Conservation (phyloP, 192 early-diverging fungal genomes). For the Coemansia sp. region DNA sequence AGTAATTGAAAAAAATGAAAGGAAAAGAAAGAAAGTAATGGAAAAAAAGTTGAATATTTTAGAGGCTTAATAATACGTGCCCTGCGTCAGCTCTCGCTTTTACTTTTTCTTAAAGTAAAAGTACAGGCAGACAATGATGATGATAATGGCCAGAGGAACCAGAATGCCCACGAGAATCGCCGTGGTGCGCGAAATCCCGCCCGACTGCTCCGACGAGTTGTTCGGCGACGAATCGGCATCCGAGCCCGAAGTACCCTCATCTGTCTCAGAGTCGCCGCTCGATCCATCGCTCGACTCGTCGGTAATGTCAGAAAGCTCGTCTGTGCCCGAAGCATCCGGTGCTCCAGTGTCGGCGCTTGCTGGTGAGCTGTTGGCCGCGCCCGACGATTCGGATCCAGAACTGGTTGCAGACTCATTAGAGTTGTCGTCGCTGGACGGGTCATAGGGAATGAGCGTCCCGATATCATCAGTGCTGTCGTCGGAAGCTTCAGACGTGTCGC, state of each 20-base stretch:
- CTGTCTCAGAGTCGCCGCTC: not conserved
- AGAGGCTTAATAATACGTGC: no score
- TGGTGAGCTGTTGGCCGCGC: no score
- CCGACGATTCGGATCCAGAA: no score
- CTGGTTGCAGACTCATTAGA: not conserved
- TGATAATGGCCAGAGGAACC: conserved; percentile 19
- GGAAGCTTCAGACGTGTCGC: not conserved
- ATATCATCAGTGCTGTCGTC: not conserved
- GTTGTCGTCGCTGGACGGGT: not conserved
- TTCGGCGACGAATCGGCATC: conserved; percentile 5
- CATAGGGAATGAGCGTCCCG: not conserved
- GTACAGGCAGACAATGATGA: conserved; percentile 21
- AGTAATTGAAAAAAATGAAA: not conserved
- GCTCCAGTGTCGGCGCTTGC: no score
- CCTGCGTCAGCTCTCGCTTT: not conserved
- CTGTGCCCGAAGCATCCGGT: not conserved
- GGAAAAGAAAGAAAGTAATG: not conserved
- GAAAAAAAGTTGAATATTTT: not conserved
- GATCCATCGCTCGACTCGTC: not conserved
- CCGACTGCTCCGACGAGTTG: conserved; percentile 1
- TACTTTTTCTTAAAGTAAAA: conserved; percentile 27
- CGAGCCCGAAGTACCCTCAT: not conserved
- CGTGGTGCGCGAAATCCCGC: conserved; percentile 27
- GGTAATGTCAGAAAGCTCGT: not conserved
- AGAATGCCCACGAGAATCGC: conserved; percentile 23